Evolutionary conservation across 345 rosid genomes (phyloP).

Genomic region (Melastoma malabathricum): DNA sequence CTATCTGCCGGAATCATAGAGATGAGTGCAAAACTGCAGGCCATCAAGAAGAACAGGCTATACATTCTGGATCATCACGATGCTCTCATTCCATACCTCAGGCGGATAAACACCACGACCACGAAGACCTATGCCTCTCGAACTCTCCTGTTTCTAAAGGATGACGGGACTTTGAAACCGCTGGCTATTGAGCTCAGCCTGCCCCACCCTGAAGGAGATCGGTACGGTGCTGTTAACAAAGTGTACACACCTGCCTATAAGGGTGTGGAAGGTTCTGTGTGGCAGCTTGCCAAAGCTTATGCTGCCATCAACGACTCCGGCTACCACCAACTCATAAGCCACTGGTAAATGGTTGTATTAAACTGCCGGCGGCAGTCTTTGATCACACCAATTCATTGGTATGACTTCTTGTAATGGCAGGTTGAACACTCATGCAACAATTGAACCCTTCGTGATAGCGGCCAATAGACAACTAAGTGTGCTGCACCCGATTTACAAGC

Average conservation of each 20-base stretch:
- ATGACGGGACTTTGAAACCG: constrained; percentile 62
- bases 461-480: constrained; percentile 57
- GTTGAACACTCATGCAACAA: constrained; percentile 42
- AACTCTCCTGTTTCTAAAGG: constrained; percentile 54
- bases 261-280: constrained; percentile 48
- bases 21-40: constrained; percentile 17
- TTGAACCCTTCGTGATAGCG: constrained; percentile 57
- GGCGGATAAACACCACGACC: constrained; percentile 45
- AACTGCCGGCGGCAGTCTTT: background rate
- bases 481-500: constrained; percentile 55
- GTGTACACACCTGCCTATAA: constrained; percentile 56
- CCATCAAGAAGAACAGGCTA: constrained; percentile 38
- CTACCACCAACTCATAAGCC: constrained; percentile 73
- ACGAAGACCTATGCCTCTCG: constrained; percentile 51
- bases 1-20: too few species aligned
- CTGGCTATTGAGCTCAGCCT: constrained; percentile 58
- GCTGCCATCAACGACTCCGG: constrained; percentile 76
- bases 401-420: constrained; percentile 13
- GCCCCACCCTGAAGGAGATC: constrained; percentile 54
- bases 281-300: constrained; percentile 81
- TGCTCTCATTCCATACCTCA: constrained; percentile 49
- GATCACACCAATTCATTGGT: background rate
- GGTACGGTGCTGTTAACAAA: constrained; percentile 36
- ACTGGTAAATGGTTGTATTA: constrained; percentile 34
- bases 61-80: constrained; percentile 78